phyloP scores from a whole-genome alignment of 495 filamentous ascomycete species.

The Rusavskia elegans region DNA sequence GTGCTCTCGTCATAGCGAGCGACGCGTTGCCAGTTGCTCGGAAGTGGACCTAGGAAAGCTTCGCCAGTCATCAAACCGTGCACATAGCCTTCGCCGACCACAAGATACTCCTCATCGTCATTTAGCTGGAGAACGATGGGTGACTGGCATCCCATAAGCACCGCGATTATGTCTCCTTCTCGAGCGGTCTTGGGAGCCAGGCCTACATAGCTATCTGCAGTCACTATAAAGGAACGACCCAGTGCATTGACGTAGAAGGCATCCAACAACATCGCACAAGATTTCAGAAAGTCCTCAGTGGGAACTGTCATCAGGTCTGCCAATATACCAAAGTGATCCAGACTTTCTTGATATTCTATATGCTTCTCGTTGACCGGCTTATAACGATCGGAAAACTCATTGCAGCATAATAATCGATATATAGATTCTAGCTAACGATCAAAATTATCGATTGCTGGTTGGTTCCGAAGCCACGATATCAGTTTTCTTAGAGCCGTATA shows the following conservation, averaged over 20 bases:
- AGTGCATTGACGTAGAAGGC: not conserved
- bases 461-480: not conserved
- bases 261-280: too few relatives aligned
- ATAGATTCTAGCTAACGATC: not conserved
- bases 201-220: constrained; percentile 5
- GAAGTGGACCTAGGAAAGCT: constrained; percentile 4
- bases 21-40: not conserved
- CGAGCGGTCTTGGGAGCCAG: constrained; percentile 1
- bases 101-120: not conserved
- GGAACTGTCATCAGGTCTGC: not conserved
- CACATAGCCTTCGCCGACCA: constrained; percentile 13
- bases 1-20: not conserved
- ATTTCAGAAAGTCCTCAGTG: not conserved
- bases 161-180: constrained; percentile 3
- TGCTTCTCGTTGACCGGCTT: not conserved
- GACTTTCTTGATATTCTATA: not conserved
- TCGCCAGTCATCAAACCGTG: constrained; percentile 13
- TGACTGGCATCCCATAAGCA: constrained; percentile 7
- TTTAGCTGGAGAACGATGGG: constrained; percentile 3
- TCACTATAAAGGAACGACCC: not conserved
- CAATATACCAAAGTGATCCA: not conserved
- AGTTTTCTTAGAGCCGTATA: not conserved
- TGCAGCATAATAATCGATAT: constrained; percentile 1
- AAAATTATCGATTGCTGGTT: too few relatives aligned
- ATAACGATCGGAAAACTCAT: not conserved